Evolutionary conservation across 1,284 basidiomycete species (phyloP).

Genomic region (Irpex sp.): DNA sequence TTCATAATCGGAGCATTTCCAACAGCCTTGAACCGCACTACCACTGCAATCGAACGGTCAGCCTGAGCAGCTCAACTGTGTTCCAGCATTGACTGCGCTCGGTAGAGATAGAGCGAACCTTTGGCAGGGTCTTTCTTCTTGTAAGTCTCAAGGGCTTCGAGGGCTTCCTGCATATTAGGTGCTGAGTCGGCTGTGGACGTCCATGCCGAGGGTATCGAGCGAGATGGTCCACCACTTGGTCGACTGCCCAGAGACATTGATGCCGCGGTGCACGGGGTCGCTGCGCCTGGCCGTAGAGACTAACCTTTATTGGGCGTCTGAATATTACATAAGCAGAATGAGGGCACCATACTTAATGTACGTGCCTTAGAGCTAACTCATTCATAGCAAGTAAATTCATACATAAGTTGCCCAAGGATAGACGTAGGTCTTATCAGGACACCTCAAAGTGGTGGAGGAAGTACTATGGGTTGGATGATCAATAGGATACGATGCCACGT

Average conservation of each 20-base stretch:
- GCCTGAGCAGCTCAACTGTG: background rate
- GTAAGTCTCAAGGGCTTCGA: slow-evolving; percentile 77
- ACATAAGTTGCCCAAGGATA: background rate
- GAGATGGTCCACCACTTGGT: slow-evolving; percentile 27
- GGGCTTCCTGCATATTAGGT: slow-evolving; percentile 48
- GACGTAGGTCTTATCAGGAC: background rate
- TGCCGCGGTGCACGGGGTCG: slow-evolving; percentile 2
- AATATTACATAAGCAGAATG: background rate
- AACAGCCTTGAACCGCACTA: slow-evolving; percentile 98
- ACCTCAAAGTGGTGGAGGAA: background rate
- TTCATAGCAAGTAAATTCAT: background rate
- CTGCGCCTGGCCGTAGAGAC: background rate
- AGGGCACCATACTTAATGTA: background rate
- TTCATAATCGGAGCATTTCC: slow-evolving; percentile 99
- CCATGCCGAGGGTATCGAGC: slow-evolving; percentile 38
- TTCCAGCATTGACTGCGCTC: background rate
- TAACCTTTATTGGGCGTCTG: background rate
- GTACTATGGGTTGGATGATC: too few relatives aligned
- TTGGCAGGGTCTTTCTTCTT: slow-evolving; percentile 83
- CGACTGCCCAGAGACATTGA: slow-evolving; percentile 1
- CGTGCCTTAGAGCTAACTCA: background rate
- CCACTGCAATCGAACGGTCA: slow-evolving; percentile 49
- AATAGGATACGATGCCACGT: too few relatives aligned
- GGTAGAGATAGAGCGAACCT: slow-evolving; percentile 41
- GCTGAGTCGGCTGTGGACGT: slow-evolving; percentile 35